Conservation (phyloP, 2,329 filamentous ascomycete genomes). For the Phialocephala sp. region DNA sequence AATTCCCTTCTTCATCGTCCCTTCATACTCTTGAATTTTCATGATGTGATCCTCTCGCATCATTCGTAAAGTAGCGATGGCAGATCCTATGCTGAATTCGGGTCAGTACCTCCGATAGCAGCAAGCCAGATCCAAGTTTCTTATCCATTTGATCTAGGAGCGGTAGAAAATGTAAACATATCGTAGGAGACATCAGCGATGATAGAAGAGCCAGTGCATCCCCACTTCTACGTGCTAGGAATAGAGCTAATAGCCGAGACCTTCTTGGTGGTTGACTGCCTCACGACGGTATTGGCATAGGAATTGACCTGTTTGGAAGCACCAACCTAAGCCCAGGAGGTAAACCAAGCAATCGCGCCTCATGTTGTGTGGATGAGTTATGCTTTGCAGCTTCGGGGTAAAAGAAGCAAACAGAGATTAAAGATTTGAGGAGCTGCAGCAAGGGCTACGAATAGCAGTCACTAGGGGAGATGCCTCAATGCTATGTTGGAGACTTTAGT, state of each 20-base stretch:
- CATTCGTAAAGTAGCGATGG: slow-evolving; percentile 59
- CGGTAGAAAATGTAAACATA: slow-evolving; percentile 61
- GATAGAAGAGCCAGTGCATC: slow-evolving; percentile 55
- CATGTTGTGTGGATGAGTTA: slow-evolving; percentile 41
- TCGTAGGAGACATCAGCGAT: slow-evolving; percentile 66
- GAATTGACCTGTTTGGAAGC: slow-evolving; percentile 47
- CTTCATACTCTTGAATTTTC: not conserved
- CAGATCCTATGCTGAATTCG: slow-evolving; percentile 58
- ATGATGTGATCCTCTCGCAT: slow-evolving; percentile 61
- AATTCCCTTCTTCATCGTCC: not conserved
- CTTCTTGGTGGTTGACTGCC: slow-evolving; percentile 44
- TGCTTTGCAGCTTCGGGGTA: not conserved
- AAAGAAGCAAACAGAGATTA: not conserved
- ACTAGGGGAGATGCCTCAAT: not conserved
- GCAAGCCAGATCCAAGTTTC: slow-evolving; percentile 70
- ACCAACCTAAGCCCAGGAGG: slow-evolving; percentile 48
- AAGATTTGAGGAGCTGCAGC: not conserved
- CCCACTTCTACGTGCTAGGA: slow-evolving; percentile 48
- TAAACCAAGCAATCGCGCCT: slow-evolving; percentile 47
- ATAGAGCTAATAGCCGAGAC: slow-evolving; percentile 47
- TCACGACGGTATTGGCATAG: slow-evolving; percentile 48
- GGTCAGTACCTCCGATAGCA: slow-evolving; percentile 60
- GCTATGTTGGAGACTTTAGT: not conserved
- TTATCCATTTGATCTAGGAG: slow-evolving; percentile 53
- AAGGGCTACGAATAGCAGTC: not conserved